Conservation (phyloP, 78 protist genomes). For the Neovahlkampfia damariscottae region DNA sequence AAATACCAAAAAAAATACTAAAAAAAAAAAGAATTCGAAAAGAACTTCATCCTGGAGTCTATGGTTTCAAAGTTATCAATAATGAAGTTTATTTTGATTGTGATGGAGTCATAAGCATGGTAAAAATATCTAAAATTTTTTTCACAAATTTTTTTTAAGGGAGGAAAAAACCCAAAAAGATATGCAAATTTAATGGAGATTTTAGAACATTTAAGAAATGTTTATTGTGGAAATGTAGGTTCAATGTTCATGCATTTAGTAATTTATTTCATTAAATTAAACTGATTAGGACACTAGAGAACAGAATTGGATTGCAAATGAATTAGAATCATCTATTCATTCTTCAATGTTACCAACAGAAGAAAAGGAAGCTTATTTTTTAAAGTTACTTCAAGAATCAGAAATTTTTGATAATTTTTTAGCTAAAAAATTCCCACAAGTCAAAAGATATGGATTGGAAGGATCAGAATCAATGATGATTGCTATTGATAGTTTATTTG, state of each 20-base stretch:
- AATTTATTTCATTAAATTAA: background rate
- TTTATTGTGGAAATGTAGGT: conserved; percentile 33
- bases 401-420: conserved; percentile 62
- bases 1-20: too few species aligned
- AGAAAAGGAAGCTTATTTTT: background rate
- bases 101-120: background rate
- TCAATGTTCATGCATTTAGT: conserved; percentile 31
- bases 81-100: background rate
- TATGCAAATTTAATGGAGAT: conserved; percentile 16
- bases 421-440: conserved; percentile 49
- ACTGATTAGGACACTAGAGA: background rate
- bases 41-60: background rate
- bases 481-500: conserved; percentile 37
- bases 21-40: too few species aligned
- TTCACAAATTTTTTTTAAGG: background rate
- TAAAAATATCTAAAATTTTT: background rate
- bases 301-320: background rate
- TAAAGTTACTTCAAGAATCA: conserved; percentile 13
- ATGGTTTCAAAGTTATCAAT: background rate
- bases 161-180: background rate
- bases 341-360: background rate
- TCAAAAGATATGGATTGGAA: conserved; percentile 59
- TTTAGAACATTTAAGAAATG: conserved; percentile 5
- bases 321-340: background rate
- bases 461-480: conserved; percentile 59